A percentile compares a stretch with the other conserved stretches of the same genome.
These are phyloP conservation scores for Termitomyces sp. DNA, from an alignment of 768 basidiomycete species.

Conservation along the genomic window DNA sequence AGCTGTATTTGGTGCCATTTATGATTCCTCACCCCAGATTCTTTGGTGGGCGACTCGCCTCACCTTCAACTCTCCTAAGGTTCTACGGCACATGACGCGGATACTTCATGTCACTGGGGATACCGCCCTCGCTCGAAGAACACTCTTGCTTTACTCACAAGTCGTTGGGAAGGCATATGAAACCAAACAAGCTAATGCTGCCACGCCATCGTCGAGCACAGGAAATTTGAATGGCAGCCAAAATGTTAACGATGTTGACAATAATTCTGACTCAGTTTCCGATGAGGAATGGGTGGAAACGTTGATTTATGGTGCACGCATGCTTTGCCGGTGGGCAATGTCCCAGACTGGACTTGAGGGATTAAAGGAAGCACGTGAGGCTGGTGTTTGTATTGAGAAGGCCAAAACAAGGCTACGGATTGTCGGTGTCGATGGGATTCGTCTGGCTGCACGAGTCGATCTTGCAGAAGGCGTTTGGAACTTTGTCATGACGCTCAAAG, in stretches of 20 bases:
- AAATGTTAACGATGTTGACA: slow-evolving; percentile 12
- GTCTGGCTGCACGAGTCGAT: slow-evolving; percentile 53
- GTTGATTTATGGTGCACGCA: slow-evolving; percentile 68
- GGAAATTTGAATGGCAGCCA: slow-evolving; percentile 4
- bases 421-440: slow-evolving; percentile 30
- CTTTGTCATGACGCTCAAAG: slow-evolving; percentile 62
- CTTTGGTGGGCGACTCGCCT: slow-evolving; percentile 93
- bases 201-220: neutral
- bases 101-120: slow-evolving; percentile 61
- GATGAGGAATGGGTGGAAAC: slow-evolving; percentile 60
- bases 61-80: slow-evolving; percentile 87
- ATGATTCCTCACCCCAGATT: slow-evolving; percentile 37
- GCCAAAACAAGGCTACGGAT: slow-evolving; percentile 49
- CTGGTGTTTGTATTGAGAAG: slow-evolving; percentile 52
- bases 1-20: neutral
- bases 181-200: slow-evolving; percentile 26
- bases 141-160: slow-evolving; percentile 76
- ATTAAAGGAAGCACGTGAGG: slow-evolving; percentile 58
- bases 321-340: slow-evolving; percentile 58
- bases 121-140: slow-evolving; percentile 60
- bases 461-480: slow-evolving; percentile 74
- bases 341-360: slow-evolving; percentile 29
- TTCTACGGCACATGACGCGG: slow-evolving; percentile 82
- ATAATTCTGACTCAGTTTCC: slow-evolving; percentile 55
- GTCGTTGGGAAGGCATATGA: slow-evolving; percentile 81